Evolutionary conservation across 2,329 filamentous ascomycete genomes (phyloP).

Genomic region (Fusarium nisikadoi): DNA sequence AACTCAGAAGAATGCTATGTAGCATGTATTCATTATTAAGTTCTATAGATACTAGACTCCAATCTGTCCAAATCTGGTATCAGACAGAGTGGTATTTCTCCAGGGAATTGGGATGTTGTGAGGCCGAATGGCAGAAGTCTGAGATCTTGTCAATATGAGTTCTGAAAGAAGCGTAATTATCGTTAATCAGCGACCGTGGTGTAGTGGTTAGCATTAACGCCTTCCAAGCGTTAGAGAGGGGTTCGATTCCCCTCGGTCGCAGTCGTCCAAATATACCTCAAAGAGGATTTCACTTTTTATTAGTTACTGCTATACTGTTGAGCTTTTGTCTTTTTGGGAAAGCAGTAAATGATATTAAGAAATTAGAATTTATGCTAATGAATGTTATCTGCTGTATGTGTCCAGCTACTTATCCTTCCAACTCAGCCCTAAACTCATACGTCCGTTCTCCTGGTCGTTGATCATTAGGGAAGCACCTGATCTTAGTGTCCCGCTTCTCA

Average conservation of each 20-base stretch:
- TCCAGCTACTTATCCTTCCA: conserved; percentile 1
- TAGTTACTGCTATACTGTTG: no score
- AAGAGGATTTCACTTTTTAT: rapidly evolving
- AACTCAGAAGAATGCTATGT: no score
- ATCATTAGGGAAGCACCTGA: conserved; percentile 23
- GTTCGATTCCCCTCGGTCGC: conserved; percentile 23
- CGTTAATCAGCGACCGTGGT: conserved; percentile 13
- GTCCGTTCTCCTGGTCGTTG: conserved; percentile 1
- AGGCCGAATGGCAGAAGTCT: background rate
- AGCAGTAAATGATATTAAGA: background rate
- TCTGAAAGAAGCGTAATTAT: rapidly evolving
- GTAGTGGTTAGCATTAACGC: conserved; percentile 30
- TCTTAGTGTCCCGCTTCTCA: conserved; percentile 19
- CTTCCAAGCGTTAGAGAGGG: conserved; percentile 27
- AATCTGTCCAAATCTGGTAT: background rate
- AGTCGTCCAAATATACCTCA: rapidly evolving
- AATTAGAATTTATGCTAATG: background rate
- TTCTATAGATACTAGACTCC: background rate
- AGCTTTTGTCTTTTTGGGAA: background rate
- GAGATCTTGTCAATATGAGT: rapidly evolving
- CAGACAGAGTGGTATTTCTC: background rate
- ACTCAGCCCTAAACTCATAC: conserved; percentile 32
- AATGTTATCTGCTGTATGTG: rapidly evolving
- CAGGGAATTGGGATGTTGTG: no score
- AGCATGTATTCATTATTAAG: background rate